Percentiles rank a stretch among this genome's conserved stretches.
These are phyloP conservation scores for Candida endomychidarum DNA, from an alignment of 805 yeast species.

Conservation along the genomic window DNA sequence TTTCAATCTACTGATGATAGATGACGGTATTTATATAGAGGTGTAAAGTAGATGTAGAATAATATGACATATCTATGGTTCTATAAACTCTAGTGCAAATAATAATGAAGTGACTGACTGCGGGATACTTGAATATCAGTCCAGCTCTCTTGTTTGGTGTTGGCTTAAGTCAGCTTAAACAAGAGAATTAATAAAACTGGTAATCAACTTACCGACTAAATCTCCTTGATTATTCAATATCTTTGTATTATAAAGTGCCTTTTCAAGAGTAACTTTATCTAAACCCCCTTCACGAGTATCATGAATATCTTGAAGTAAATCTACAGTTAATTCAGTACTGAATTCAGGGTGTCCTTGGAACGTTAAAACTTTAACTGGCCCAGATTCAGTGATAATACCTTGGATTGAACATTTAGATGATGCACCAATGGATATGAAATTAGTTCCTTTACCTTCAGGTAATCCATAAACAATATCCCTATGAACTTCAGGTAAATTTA, in stretches of 20 bases:
- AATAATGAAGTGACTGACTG: too few relatives aligned
- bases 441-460: constrained; percentile 37
- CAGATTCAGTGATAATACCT: constrained; percentile 53
- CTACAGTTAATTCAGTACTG: constrained; percentile 30
- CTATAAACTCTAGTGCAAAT: not conserved
- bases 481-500: constrained; percentile 39
- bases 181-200: constrained; percentile 26
- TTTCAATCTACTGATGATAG: too few relatives aligned
- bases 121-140: too few relatives aligned
- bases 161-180: too few relatives aligned
- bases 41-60: constrained; percentile 1
- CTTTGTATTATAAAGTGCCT: constrained; percentile 29
- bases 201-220: constrained; percentile 35
- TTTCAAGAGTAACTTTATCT: constrained; percentile 26
- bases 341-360: constrained; percentile 95
- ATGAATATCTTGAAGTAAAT: constrained; percentile 22
- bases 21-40: too few relatives aligned
- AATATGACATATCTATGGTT: constrained; percentile 5
- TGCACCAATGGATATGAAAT: constrained; percentile 46
- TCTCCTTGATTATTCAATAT: constrained; percentile 41
- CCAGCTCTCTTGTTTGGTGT: too few relatives aligned
- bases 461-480: constrained; percentile 37
- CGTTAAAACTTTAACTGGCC: constrained; percentile 52
- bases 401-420: constrained; percentile 60
- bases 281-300: constrained; percentile 18